Evolutionary conservation across 352 stramenopile genomes (phyloP), one percentile per base, ranked within the genome.

Genomic region (Globisporangium takayamanum): DNA sequence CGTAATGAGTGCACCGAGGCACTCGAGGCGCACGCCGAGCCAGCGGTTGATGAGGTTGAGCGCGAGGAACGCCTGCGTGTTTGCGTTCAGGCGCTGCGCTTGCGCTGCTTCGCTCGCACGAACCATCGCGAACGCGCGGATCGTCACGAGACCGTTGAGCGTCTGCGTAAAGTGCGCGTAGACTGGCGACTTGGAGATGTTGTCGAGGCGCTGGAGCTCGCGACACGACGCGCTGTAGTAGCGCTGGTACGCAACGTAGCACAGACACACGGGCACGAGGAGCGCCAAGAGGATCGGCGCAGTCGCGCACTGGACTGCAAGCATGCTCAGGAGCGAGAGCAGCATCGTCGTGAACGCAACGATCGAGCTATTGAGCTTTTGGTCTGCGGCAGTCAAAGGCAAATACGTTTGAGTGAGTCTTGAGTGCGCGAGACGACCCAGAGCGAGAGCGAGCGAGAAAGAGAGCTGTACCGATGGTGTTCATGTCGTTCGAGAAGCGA

Each of bases 131-230:
- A 92, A 95, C 3, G 73, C 72, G 18, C 84, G 74, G 53, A 95
- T 85, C 8, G 81, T 88, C 30, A 72, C 68, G 50, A 94, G 62
- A 10, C 86, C 86, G 57, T 78, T 76, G 28, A 90, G 59, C 5
- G 95, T 98, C 69, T 99, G 88, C 1, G 79, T 89, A 42, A 98
- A 88, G 58, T 97, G 79, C 3, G 85, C 77, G 70, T 98, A 98
- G 33, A 99, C 82, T 6, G 95, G 96, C 41, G 81, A 77, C 46
- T 78, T 76, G 5, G 76, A 75, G 26, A 83, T 75, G 28, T 69
- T 80, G 53, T 93, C 84, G 5, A 87, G 60, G 0, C 78, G 77
- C 53, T 89, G 72, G 28, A 89, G 57, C 36, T 88, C 72, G n/a
- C 90, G 74, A 28, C 79, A 86, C 14, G 80, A 87, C 53, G 78